A percentile compares a stretch with the other conserved stretches of the same genome.
Evolutionary conservation across 495 filamentous ascomycete genomes (phyloP).

Genomic region (Cetradonia linearis): DNA sequence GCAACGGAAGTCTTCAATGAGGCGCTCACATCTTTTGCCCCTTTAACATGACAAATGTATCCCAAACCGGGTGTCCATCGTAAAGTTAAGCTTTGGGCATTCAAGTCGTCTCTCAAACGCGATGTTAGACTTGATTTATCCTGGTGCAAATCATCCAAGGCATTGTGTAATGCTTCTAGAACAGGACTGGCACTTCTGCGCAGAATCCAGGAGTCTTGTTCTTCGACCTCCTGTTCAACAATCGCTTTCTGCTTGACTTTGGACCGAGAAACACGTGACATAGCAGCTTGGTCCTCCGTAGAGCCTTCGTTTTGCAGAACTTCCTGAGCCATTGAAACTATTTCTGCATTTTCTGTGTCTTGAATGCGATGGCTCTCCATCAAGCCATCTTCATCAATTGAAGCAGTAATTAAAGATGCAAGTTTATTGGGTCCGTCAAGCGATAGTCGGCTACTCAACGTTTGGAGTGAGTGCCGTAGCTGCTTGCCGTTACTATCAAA

Average conservation of each 20-base stretch:
- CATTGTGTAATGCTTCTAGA: conserved; percentile 55
- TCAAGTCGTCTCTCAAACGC: conserved; percentile 45
- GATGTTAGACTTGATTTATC: conserved; percentile 51
- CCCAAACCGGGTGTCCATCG: conserved; percentile 76
- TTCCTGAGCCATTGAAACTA: conserved; percentile 57
- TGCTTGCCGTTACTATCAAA: conserved; percentile 24
- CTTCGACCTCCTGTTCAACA: conserved; percentile 29
- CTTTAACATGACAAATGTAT: conserved; percentile 84
- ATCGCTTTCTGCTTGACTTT: conserved; percentile 29
- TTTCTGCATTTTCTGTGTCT: conserved; percentile 56
- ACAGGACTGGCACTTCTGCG: conserved; percentile 54
- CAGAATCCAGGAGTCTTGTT: conserved; percentile 75
- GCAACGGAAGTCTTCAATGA: conserved; percentile 35
- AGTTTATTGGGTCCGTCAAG: conserved; percentile 59
- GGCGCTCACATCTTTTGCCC: conserved; percentile 51
- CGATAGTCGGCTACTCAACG: conserved; percentile 51
- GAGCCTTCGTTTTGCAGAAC: conserved; percentile 51
- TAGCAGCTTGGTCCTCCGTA: conserved; percentile 35
- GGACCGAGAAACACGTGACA: conserved; percentile 37
- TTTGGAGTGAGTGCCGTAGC: conserved; percentile 35
- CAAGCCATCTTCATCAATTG: conserved; percentile 91
- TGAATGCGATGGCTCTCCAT: conserved; percentile 66
- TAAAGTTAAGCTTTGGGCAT: conserved; percentile 56
- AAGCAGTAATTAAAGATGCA: conserved; percentile 55
- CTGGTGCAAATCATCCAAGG: conserved; percentile 46